phyloP scores from a whole-genome alignment of 2,329 filamentous ascomycete species.

The Juglanconis oblonga region DNA sequence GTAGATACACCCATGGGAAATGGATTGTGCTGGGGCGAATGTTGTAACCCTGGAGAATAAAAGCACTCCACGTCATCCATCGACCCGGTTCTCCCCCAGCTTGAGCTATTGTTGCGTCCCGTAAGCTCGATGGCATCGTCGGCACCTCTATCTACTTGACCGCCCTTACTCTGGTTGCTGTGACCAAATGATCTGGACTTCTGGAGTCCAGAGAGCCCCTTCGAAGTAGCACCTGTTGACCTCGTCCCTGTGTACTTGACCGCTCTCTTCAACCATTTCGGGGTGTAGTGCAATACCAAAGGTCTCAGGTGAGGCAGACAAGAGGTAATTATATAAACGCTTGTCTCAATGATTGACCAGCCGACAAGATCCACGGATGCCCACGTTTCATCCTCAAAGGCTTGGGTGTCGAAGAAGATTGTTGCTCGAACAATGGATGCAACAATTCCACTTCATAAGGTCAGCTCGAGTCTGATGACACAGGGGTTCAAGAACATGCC shows the following conservation, averaged over 20 bases:
- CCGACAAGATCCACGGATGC: constrained; percentile 22
- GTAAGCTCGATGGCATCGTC: constrained; percentile 15
- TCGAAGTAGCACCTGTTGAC: not conserved
- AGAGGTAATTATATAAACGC: constrained; percentile 26
- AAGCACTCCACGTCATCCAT: not conserved
- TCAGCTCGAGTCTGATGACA: not conserved
- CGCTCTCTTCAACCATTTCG: constrained; percentile 16
- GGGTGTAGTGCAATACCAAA: constrained; percentile 20
- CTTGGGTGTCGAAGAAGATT: constrained; percentile 21
- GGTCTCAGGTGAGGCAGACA: constrained; percentile 24
- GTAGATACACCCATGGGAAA: not conserved
- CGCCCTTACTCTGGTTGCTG: not conserved
- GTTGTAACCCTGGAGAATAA: not conserved
- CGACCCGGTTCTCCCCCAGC: not conserved
- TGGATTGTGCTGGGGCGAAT: not conserved
- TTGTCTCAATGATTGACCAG: constrained; percentile 25
- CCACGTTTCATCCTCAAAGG: constrained; percentile 22
- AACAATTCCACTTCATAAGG: constrained; percentile 21
- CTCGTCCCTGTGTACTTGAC: not conserved
- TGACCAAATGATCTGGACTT: constrained; percentile 3
- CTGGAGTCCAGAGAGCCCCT: constrained; percentile 5
- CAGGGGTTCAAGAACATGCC: not conserved
- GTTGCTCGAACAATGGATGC: constrained; percentile 22
- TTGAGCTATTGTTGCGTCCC: not conserved
- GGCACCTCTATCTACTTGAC: not conserved